Base-by-base conservation (phyloP, 2,329 filamentous ascomycete genomes). In the Periconia digitata region DNA sequence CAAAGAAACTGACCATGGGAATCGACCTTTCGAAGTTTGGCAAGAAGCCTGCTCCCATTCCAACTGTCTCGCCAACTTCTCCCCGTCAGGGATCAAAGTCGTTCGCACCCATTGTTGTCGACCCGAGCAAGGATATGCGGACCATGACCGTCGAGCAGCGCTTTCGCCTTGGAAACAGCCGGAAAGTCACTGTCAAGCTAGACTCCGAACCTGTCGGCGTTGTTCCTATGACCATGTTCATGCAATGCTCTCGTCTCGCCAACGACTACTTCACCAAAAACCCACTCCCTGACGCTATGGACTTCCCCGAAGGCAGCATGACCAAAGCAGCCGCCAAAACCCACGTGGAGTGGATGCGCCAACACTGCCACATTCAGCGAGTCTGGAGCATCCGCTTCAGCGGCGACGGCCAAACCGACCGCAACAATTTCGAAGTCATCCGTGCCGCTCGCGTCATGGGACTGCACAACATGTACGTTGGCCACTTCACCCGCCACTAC, bases 401-500 rank as follows among this genome's bases (percentile, higher is more conserved):
- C 16, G 37, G n/a, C 13, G 47, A 54, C 1, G 44, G 54, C 3
- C 48, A 51, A 10, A 34, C 46, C 18, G 58, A 67, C 18, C 36
- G 46, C 10, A 53, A 59, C 42, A 65, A 69, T 22, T 29, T 67
- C 2, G 43, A 53, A 4, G 56, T 67, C 42, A 58, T 61, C 23
- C 60, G 51, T 12, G 60, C 60, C 3, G 51, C 62, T 2, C 58
- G 62, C 6, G 54, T 59, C 1, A 43, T 67, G 1, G 64, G 63
- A 6, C 40, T 67, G 2, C 58, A 63, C 40, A 61, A 58, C 44
- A 60, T 54, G n/a, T 69, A 69, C 22, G 50, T 69, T 1, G 59
- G 55, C 0, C 66, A 69, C 44, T 67, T 69, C 43, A 69, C 66
- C 1, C 58, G 56, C 38, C 43, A 57, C 2, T 55, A 62, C 43